These are phyloP conservation scores for Pichia sp. DNA, from an alignment of 1,139 yeast species.

Conservation along the genomic window DNA sequence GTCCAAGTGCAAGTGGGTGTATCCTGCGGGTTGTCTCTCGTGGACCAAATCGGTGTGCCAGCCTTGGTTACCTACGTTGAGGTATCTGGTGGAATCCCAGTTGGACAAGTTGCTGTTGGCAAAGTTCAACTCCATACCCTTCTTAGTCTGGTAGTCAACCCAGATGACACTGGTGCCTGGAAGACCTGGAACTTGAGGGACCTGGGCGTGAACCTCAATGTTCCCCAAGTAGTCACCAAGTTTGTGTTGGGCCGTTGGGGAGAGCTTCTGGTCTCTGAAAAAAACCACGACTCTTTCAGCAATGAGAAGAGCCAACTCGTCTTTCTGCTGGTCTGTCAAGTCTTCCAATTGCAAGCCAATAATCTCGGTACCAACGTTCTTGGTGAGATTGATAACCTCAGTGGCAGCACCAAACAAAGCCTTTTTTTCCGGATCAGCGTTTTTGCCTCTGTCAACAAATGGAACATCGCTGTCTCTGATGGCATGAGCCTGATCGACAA, in stretches of 20 bases:
- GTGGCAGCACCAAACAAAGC: constrained; percentile 48
- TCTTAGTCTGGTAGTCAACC: constrained; percentile 38
- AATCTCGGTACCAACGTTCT: constrained; percentile 53
- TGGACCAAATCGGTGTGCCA: constrained; percentile 51
- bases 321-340: constrained; percentile 47
- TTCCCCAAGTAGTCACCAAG: constrained; percentile 45
- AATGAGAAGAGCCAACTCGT: constrained; percentile 47
- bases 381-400: constrained; percentile 44
- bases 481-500: constrained; percentile 43
- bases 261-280: constrained; percentile 44
- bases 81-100: constrained; percentile 25
- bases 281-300: constrained; percentile 52
- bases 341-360: constrained; percentile 50
- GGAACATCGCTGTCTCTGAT: constrained; percentile 32
- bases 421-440: constrained; percentile 52
- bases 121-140: constrained; percentile 18
- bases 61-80: constrained; percentile 17
- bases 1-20: constrained; percentile 46
- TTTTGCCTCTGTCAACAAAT: constrained; percentile 41
- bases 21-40: constrained; percentile 46
- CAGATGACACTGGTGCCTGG: constrained; percentile 51
- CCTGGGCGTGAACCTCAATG: constrained; percentile 47
- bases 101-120: constrained; percentile 23
- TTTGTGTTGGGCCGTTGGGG: constrained; percentile 43
- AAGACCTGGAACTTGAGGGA: constrained; percentile 39